A percentile compares a stretch with the other conserved stretches of the same genome.
Evolutionary conservation across 2,329 filamentous ascomycete species (phyloP).

Genomic region (Exophiala phaeomuriformis): DNA sequence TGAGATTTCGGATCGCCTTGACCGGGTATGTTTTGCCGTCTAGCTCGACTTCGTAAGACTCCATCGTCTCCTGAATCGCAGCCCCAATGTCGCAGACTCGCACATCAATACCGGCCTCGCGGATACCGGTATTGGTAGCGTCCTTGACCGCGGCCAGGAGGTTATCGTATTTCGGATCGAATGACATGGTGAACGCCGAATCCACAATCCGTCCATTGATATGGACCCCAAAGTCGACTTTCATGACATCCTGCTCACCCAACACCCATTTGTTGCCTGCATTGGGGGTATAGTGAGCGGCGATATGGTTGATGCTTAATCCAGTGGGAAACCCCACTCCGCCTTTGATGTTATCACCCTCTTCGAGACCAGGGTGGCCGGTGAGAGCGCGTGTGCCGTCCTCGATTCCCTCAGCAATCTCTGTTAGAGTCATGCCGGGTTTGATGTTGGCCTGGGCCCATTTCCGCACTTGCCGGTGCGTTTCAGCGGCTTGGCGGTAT

Average conservation of each 20-base stretch:
- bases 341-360: conserved; percentile 69
- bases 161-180: conserved; percentile 62
- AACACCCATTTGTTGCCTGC: conserved; percentile 71
- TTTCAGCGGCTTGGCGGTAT: conserved; percentile 77
- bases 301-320: conserved; percentile 74
- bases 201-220: conserved; percentile 65
- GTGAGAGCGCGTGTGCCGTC: conserved; percentile 69
- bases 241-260: conserved; percentile 62
- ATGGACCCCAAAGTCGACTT: conserved; percentile 65
- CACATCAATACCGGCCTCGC: conserved; percentile 84
- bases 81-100: conserved; percentile 79
- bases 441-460: conserved; percentile 74
- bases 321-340: conserved; percentile 85
- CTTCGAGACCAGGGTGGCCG: conserved; percentile 66
- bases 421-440: conserved; percentile 70
- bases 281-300: conserved; percentile 81
- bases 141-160: conserved; percentile 60
- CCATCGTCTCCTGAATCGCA: conserved; percentile 83
- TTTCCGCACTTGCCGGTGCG: conserved; percentile 79
- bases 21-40: conserved; percentile 70
- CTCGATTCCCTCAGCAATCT: conserved; percentile 83
- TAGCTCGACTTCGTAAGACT: conserved; percentile 83
- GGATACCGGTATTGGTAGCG: conserved; percentile 68
- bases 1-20: conserved; percentile 80
- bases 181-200: conserved; percentile 62